Conservation (phyloP, 2,329 filamentous ascomycete species). For the Aspergillus versicolor region DNA sequence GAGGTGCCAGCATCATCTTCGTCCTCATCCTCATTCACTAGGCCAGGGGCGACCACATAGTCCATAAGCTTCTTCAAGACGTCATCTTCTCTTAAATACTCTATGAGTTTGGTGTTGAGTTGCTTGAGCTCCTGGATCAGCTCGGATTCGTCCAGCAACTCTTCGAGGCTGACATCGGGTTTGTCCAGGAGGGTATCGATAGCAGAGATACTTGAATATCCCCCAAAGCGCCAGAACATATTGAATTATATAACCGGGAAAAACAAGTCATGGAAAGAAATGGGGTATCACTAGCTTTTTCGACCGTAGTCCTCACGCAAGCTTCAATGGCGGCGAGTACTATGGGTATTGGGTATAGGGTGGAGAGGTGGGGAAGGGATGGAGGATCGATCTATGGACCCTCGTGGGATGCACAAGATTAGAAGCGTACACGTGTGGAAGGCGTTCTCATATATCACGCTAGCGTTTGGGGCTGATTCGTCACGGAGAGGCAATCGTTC, state of each 20-base stretch:
- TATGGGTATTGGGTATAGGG: conserved; percentile 31
- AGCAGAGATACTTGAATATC: conserved; percentile 94
- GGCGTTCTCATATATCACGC: conserved; percentile 11
- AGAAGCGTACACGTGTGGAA: conserved; percentile 13
- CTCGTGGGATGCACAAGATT: conserved; percentile 14
- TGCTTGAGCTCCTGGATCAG: conserved; percentile 97
- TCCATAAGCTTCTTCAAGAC: conserved; percentile 82
- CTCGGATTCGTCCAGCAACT: conserved; percentile 93
- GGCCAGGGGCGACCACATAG: conserved; percentile 79
- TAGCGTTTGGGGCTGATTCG: conserved; percentile 10
- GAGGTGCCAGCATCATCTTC: conserved; percentile 46
- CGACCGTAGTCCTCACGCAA: conserved; percentile 22
- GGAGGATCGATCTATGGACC: conserved; percentile 16
- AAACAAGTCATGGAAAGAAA: conserved; percentile 38
- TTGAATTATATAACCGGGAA: conserved; percentile 50
- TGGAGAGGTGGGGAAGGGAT: conserved; percentile 12
- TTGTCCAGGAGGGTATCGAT: conserved; percentile 97
- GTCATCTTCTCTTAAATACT: conserved; percentile 86
- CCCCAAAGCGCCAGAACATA: conserved; percentile 99
- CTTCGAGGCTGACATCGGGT: conserved; percentile 88
- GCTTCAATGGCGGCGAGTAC: conserved; percentile 28
- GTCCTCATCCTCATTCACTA: conserved; percentile 52
- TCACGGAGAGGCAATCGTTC: conserved; percentile 10
- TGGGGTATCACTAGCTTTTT: conserved; percentile 20
- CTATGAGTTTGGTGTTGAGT: conserved; percentile 95